Percentiles rank a stretch among this genome's conserved stretches.
Evolutionary conservation across 371 early-diverging fungal species (phyloP).

Genomic region (Mortierella sp.): DNA sequence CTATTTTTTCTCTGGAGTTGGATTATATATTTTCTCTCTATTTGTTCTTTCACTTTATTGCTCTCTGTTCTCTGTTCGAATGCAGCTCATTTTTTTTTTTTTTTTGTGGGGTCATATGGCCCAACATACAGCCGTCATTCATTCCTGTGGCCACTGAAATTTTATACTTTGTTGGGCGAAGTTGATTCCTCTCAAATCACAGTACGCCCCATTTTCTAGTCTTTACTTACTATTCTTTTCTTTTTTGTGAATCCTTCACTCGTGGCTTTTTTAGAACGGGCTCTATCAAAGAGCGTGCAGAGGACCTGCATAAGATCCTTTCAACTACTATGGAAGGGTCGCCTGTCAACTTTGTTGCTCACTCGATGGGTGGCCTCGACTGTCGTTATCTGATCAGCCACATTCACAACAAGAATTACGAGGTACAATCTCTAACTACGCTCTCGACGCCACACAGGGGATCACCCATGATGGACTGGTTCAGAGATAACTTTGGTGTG

Average conservation of each 20-base stretch:
- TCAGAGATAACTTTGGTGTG: constrained; percentile 80
- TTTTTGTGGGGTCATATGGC: constrained; percentile 1
- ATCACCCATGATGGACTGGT: constrained; percentile 92
- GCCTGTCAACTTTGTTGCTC: constrained; percentile 87
- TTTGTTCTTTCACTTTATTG: too few relatives aligned
- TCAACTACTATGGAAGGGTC: constrained; percentile 65
- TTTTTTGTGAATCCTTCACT: not conserved
- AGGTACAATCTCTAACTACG: constrained; percentile 84
- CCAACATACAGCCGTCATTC: too few relatives aligned
- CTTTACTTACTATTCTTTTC: not conserved
- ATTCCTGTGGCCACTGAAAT: not conserved
- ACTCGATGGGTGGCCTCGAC: constrained; percentile 96
- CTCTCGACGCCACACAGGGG: constrained; percentile 95
- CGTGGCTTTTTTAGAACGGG: constrained; percentile 67
- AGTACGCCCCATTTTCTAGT: not conserved
- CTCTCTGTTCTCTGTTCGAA: not conserved
- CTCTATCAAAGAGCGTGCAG: constrained; percentile 84
- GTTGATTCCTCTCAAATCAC: constrained; percentile 4
- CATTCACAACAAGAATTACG: constrained; percentile 72
- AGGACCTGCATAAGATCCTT: constrained; percentile 78
- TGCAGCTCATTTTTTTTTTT: not conserved
- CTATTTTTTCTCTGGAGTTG: not conserved
- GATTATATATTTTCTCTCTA: too few relatives aligned
- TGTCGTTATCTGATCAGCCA: constrained; percentile 87
- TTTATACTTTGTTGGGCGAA: constrained; percentile 34